A percentile compares a stretch with the other conserved stretches of the same genome.
Evolutionary conservation across 1,284 basidiomycete genomes (phyloP).

Genomic region (Megacollybia platyphylla): DNA sequence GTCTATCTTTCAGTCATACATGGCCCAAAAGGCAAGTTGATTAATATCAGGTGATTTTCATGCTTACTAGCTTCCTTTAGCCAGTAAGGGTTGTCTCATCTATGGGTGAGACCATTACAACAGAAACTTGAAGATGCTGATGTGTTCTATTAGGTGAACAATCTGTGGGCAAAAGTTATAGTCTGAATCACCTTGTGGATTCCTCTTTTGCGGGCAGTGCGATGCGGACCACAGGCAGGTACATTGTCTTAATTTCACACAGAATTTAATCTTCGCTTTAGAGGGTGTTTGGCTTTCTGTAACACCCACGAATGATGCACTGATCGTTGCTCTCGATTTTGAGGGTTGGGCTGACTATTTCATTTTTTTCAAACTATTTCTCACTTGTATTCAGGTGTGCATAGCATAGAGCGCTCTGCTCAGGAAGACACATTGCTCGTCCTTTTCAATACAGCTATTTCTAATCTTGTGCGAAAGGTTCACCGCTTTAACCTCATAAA

Average conservation of each 20-base stretch:
- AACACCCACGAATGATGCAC: conserved; percentile 39
- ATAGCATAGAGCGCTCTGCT: conserved; percentile 48
- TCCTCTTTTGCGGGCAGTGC: conserved; percentile 57
- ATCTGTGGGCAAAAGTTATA: conserved; percentile 51
- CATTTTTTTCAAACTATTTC: neutral
- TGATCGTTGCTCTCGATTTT: conserved; percentile 52
- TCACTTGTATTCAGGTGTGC: conserved; percentile 29
- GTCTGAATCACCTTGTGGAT: conserved; percentile 49
- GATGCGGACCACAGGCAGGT: conserved; percentile 42
- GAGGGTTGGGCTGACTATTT: conserved; percentile 27
- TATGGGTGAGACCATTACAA: conserved; percentile 28
- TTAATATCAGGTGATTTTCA: neutral
- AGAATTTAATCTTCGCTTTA: neutral
- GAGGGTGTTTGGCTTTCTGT: conserved; percentile 63
- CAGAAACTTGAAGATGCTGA: neutral
- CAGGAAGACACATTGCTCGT: conserved; percentile 55
- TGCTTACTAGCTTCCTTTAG: conserved; percentile 15
- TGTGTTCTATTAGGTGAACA: conserved; percentile 28
- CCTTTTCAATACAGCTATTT: conserved; percentile 52
- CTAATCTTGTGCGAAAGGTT: conserved; percentile 33
- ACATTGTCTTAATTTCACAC: neutral
- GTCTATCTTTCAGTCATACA: conserved; percentile 48
- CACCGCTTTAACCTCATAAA: neutral
- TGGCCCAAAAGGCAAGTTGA: conserved; percentile 34
- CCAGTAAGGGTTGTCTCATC: conserved; percentile 53